Base-by-base conservation (phyloP, 2,329 filamentous ascomycete species). In the Coniochaeta hoffmannii region DNA sequence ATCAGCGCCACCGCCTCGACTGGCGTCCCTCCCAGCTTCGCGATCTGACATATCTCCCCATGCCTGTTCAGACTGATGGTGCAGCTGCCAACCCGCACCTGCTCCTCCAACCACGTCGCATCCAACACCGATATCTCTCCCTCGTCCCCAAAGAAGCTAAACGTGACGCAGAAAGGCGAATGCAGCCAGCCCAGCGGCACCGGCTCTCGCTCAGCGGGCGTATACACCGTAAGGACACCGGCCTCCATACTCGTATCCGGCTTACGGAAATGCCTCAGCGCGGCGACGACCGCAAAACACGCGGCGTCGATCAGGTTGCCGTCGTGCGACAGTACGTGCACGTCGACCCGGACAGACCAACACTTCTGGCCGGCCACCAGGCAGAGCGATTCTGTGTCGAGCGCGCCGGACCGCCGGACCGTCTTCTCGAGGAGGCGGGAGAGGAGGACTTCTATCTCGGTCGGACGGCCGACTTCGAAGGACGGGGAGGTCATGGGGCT, bases 331-430 rank as follows among this genome's bases (percentile, higher is more conserved):
- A 97, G 80, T 50, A 97, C 85, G 71, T 99, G 94, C 22, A 97
- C 82, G 69, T 97, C 93, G 19, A 90, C 92, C 56, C 93, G 86
- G 59, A 99, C 80, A 58, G 88, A 88, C 85, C 94, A 99, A 75
- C 89, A 94, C 71, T 95, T 96, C 58, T 88, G 80, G 8, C 90
- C 92, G 11, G 94, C 91, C 28, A 97, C 79, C 22, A 99, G 89
- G 71, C 94, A 99, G 46, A 99, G 81, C 4, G 92, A 96, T 73
- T 99, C 94, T 32, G 92, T 96, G 70, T 97, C 93, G 38, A 99
- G 83, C 7, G 94, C 93, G 63, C 88, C 88, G 1, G 92, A 96
- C 58, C 94, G 87, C 41, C 94, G 91, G 58, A 97, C 85, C 9
- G 94, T 93, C 74, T 96, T 96, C 71, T 99, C 94, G 19, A 99